Percentiles rank a stretch among this genome's conserved stretches.
Evolutionary conservation across 164 flowering plant species (phyloP).

Genomic region (Sedum album): DNA sequence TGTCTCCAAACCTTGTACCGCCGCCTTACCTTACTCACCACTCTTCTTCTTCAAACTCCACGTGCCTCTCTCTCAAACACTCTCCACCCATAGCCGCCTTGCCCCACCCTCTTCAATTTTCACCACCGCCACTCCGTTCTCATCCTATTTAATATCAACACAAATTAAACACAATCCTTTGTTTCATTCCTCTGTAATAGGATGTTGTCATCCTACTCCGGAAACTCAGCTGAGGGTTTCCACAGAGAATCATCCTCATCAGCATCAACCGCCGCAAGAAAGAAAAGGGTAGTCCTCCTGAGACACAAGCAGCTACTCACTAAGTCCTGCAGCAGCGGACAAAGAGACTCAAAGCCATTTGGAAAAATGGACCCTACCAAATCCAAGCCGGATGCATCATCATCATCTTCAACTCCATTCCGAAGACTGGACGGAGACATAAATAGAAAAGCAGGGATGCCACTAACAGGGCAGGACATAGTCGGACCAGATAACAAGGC

Average conservation of each 20-base stretch:
- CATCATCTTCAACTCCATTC: not conserved
- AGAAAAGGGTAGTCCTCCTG: not conserved
- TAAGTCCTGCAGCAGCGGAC: not conserved
- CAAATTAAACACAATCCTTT: too few species aligned
- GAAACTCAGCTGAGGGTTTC: not conserved
- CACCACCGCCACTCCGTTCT: too few species aligned
- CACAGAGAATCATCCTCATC: not conserved
- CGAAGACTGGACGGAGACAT: slow-evolving; percentile 2
- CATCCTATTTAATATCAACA: too few species aligned
- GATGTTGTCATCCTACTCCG: not conserved
- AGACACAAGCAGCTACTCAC: not conserved
- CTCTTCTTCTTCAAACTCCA: not conserved
- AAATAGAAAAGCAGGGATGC: not conserved
- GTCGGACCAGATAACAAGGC: not conserved
- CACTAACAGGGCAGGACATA: not conserved
- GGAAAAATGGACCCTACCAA: not conserved
- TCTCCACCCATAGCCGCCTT: not conserved
- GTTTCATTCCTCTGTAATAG: too few species aligned
- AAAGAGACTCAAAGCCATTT: not conserved
- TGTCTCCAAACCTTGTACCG: not conserved
- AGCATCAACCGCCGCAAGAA: not conserved
- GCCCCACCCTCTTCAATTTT: too few species aligned
- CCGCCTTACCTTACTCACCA: not conserved
- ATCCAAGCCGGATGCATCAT: not conserved
- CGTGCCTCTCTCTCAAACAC: not conserved